Conservation (phyloP, 2,329 filamentous ascomycete species). For the Xylaria sp. region DNA sequence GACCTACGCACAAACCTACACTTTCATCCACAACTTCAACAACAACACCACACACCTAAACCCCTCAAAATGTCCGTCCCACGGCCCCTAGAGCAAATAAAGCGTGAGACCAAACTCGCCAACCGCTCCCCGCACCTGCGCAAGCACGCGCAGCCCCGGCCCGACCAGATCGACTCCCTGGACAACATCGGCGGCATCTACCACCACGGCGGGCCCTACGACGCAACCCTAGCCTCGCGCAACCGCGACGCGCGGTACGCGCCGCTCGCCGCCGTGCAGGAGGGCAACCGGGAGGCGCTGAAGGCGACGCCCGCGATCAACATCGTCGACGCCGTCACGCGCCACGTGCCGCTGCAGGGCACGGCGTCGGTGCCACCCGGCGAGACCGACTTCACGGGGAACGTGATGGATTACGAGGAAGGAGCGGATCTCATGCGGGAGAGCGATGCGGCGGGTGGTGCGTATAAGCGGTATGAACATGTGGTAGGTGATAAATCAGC, state of each 20-base stretch:
- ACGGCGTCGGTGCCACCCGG: constrained; percentile 82
- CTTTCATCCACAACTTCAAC: not conserved
- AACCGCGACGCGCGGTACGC: constrained; percentile 73
- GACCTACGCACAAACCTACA: too few relatives aligned
- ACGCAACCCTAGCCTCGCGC: constrained; percentile 79
- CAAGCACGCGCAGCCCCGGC: constrained; percentile 72
- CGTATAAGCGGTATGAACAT: constrained; percentile 80
- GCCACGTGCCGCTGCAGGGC: constrained; percentile 83
- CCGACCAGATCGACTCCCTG: constrained; percentile 84
- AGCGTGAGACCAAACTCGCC: constrained; percentile 71
- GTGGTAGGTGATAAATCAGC: too few relatives aligned
- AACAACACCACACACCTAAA: not conserved
- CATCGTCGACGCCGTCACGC: constrained; percentile 76
- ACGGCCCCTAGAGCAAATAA: constrained; percentile 74
- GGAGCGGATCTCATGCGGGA: constrained; percentile 89
- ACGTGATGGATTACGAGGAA: constrained; percentile 81
- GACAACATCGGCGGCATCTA: constrained; percentile 76
- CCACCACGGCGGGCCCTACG: constrained; percentile 92
- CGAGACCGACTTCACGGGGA: constrained; percentile 71
- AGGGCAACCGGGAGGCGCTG: constrained; percentile 80
- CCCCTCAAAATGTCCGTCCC: constrained; percentile 57
- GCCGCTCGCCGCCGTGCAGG: constrained; percentile 80
- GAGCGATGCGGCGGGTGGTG: constrained; percentile 71
- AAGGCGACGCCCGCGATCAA: constrained; percentile 83
- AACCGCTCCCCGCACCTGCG: constrained; percentile 73